Base-by-base conservation (phyloP, 148 eudicot species). In the Gaultheria prostrata region DNA sequence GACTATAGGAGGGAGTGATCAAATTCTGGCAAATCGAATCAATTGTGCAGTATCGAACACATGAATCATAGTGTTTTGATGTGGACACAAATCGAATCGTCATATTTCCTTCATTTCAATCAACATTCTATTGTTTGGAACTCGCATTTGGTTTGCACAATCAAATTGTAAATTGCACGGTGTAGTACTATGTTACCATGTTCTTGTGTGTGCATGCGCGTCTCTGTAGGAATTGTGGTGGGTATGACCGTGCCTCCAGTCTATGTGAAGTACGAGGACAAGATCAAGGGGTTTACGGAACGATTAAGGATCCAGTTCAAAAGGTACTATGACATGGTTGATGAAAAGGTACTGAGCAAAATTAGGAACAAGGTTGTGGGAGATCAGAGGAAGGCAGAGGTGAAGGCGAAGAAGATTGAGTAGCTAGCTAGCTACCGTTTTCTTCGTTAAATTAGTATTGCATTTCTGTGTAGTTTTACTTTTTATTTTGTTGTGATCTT, bases 181-280 rank as follows among this genome's bases (percentile, higher is more conserved):
- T 53, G 4, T 11, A 15, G 4, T 12, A 14, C 56, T 26, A 13
- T 67, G 18, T 12, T 67, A 67, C 72, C 18, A 59, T 67, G 39
- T 10, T 14, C 10, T 15, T 28, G 21, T 32, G 43, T 49, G 21
- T 32, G 43, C 39, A 1, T 82, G 88, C 43, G 78, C n/a, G 51
- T 1, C 2, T 39, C 0, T 13, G 81, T 48, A 84, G 85, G 77
- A 8, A 69, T 78, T 14, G 50, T 78, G 49, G 3, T 26, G 5
- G 77, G 77, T 3, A 69, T 78, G 85, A 69, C 78, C 3, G 46
- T 88, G 33, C 83, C 89, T 50, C 82, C 43, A 3, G 67, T 88
- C 2, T 82, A 84, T n/a, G 78, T 57, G 61, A 88, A 76, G 59
- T 73, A 80, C 17, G 87, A 86, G 61, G 84, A 84, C n/a, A 81